Evolutionary conservation across 2,329 filamentous ascomycete genomes (phyloP), one percentile per base, ranked within the genome.

Genomic region (Colletotrichum somersetense): DNA sequence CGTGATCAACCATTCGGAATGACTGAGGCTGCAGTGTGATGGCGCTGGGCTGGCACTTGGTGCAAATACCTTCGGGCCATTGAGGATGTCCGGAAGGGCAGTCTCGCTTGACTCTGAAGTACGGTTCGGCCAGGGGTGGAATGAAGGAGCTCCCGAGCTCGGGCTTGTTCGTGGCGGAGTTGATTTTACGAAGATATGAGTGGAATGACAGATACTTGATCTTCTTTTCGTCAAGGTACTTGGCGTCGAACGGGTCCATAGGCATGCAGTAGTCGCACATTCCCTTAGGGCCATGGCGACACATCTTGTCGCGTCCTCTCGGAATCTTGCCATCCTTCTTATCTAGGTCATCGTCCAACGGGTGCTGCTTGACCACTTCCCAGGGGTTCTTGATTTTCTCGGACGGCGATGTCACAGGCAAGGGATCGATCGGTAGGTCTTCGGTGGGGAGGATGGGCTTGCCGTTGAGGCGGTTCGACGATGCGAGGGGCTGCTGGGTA

Each of bases 201-300:
- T 99, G 96, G 83, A 98, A 98, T 0, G 96, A 98, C 38, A 96
- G 87, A 82, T 99, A 97, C 82, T 99, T 99, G 88, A 99, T 98
- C 87, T 98, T 98, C 87, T 96, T 97, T 77, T 99, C 96, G 40
- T 90, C 89, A 23, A 99, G 88, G 77, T 98, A 98, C 67, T 91
- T 91, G n/a, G 92, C 82, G 78, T 97, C 92, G 82, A 97, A 99
- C 0, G 96, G 96, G 79, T 99, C 96, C 62, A 98, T 84, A 0
- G 97, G 97, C 90, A 97, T 97, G 84, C 96, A 99, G 83, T 98
- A 97, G 83, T 99, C 96, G 82, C 96, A 99, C 96, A 99, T 99
- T 80, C 96, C 96, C 83, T 97, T 98, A 63, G 93, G 91, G 1
- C 96, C 96, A 81, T 99, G 96, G 74, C 94, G 92, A 84, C 96